Evolutionary conservation across 129 eudicot genomes (phyloP), one percentile per base, ranked within the genome.

Genomic region (Artemisia argyi): DNA sequence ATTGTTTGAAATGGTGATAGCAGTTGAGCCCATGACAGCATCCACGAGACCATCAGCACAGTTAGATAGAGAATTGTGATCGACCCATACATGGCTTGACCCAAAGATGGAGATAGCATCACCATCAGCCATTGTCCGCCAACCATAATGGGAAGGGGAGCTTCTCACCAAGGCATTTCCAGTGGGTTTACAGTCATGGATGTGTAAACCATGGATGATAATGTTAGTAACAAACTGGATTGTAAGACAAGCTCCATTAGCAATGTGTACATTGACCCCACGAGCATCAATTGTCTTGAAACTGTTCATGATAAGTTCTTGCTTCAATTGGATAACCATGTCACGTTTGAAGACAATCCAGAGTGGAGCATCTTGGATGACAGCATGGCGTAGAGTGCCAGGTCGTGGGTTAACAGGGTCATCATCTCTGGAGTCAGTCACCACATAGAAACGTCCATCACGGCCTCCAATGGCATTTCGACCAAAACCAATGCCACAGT

Each of bases 111-210:
- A 92, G 16, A 92, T 35, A 4, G 86, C 98, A 78, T 92, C 98
- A 26, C 98, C 98, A 79, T 92, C 98, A 59, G 98, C 96, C 88
- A 89, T 92, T 3, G 96, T 89, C 61, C 98, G 81, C 98, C 96
- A 92, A 8, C 98, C 98, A 49, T 66, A 92, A 76, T 92, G 98
- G 3, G 88, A 52, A 1, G 91, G 93, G 0, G 98, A 89, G 87
- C 98, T 92, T 82, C 98, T 86, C 60, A 92, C 98, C 86, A 92
- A 75, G 10, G 98, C 98, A 63, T 92, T 92, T 16, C 96, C 98
- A 42, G 95, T 89, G 42, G 96, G 98, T 61, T 76, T 89, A 52
- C 98, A 92, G 72, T 92, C 98, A 72, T 92, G 98, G 11, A 92
- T 87, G 48, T 92, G 91, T 18, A 92, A 75, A 19, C 96, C 95